A percentile compares a stretch with the other conserved stretches of the same genome.
Conservation (phyloP, 805 yeast species). For the Maudiozyma pseudohumilis region DNA sequence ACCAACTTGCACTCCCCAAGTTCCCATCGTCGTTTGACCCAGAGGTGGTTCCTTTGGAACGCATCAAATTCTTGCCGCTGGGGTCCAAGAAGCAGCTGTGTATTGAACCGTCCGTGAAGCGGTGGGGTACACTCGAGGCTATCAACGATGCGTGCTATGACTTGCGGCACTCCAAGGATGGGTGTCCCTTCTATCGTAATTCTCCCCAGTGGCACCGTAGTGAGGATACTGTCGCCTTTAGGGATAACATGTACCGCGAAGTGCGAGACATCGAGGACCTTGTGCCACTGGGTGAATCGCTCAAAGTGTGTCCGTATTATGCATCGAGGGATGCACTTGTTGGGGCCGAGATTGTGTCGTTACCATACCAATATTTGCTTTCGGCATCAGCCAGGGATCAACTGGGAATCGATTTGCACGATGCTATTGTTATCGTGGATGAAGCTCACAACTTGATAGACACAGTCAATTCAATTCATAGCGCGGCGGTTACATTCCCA, state of each 20-base stretch:
- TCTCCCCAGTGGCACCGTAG: slow-evolving; percentile 37
- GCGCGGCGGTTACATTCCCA: slow-evolving; percentile 42
- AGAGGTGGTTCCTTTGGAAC: slow-evolving; percentile 32
- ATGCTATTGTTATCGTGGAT: slow-evolving; percentile 69
- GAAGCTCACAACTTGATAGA: slow-evolving; percentile 89
- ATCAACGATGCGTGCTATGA: slow-evolving; percentile 80
- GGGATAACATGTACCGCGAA: slow-evolving; percentile 45
- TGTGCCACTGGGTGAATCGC: slow-evolving; percentile 43
- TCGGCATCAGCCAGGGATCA: slow-evolving; percentile 54
- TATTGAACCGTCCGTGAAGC: slow-evolving; percentile 52
- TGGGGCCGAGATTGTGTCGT: slow-evolving; percentile 63
- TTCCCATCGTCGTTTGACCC: slow-evolving; percentile 51
- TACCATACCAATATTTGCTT: slow-evolving; percentile 72
- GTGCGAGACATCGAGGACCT: slow-evolving; percentile 77
- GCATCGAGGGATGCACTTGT: slow-evolving; percentile 48
- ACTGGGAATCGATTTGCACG: slow-evolving; percentile 47
- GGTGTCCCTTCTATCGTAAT: slow-evolving; percentile 19
- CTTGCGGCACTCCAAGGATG: slow-evolving; percentile 37
- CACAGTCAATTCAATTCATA: slow-evolving; percentile 59
- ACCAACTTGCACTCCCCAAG: slow-evolving; percentile 52
- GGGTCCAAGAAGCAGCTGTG: slow-evolving; percentile 85
- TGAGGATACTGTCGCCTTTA: slow-evolving; percentile 33
- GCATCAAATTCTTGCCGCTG: slow-evolving; percentile 57
- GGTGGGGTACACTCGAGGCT: slow-evolving; percentile 37
- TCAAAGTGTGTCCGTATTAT: slow-evolving; percentile 74